These are phyloP conservation scores for Naganishia onofrii DNA, from an alignment of 768 basidiomycete genomes.

Conservation along the genomic window DNA sequence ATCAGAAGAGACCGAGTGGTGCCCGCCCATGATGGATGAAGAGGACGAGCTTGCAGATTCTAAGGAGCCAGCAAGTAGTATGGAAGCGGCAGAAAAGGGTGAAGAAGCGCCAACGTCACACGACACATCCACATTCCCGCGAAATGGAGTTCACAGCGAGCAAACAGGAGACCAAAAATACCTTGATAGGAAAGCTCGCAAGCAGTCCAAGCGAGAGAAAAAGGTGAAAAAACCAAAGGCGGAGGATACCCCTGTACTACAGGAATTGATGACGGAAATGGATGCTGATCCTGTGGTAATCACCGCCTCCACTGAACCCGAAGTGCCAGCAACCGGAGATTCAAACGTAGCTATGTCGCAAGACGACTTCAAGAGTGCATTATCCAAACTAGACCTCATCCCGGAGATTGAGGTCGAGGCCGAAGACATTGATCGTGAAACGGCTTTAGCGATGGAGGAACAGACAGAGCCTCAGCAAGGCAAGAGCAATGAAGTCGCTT, in stretches of 20 bases:
- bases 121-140: background rate
- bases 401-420: slow-evolving; percentile 7
- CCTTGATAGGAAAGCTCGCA: slow-evolving; percentile 12
- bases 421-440: slow-evolving; percentile 11
- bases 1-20: slow-evolving; percentile 15
- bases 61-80: background rate
- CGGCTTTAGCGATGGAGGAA: background rate
- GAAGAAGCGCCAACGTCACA: background rate
- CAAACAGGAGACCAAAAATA: slow-evolving; percentile 12
- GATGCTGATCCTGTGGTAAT: background rate
- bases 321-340: background rate
- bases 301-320: background rate
- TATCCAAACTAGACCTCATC: background rate
- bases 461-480: background rate
- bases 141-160: background rate
- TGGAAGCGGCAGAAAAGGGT: background rate
- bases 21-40: slow-evolving; percentile 15
- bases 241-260: background rate
- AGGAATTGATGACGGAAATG: background rate
- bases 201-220: slow-evolving; percentile 17
- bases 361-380: background rate
- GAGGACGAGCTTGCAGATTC: background rate
- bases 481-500: background rate
- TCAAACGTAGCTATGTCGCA: background rate
- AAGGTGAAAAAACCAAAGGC: slow-evolving; percentile 9